Evolutionary conservation across 192 early-diverging fungal genomes (phyloP).

Genomic region (Podila minutissima): DNA sequence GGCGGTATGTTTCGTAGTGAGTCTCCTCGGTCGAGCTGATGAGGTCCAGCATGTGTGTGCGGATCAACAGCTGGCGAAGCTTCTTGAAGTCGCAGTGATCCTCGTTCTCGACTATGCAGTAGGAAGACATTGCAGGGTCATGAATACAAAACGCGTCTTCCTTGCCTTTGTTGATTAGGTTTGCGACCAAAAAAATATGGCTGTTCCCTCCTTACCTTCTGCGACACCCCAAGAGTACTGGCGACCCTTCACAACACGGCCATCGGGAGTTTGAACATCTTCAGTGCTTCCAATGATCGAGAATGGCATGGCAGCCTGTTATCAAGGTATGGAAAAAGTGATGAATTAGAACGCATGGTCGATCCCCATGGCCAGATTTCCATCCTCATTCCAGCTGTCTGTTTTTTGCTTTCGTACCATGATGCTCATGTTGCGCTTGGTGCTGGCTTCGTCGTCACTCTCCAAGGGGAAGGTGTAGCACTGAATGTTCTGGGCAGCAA

Average conservation of each 20-base stretch:
- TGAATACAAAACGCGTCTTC: no score
- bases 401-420: slow-evolving; percentile 48
- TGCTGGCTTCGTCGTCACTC: slow-evolving; percentile 84
- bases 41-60: slow-evolving; percentile 97
- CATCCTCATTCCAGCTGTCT: no score
- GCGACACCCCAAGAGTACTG: slow-evolving; percentile 99
- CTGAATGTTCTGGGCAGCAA: slow-evolving; percentile 91
- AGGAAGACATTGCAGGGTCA: no score
- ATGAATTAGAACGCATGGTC: no score
- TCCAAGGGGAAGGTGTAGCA: slow-evolving; percentile 91
- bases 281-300: slow-evolving; percentile 93
- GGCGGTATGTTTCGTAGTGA: slow-evolving; percentile 96
- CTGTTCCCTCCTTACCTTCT: slow-evolving; percentile 58
- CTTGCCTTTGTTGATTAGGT: no score
- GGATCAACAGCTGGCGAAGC: slow-evolving; percentile 94
- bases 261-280: slow-evolving; percentile 85
- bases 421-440: slow-evolving; percentile 86
- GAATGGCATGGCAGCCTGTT: slow-evolving; percentile 90
- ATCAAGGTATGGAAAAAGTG: no score
- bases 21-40: slow-evolving; percentile 92
- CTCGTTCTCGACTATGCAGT: slow-evolving; percentile 90
- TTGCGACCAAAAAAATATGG: no score
- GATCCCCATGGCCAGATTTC: no score
- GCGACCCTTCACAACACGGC: slow-evolving; percentile 92
- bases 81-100: slow-evolving; percentile 98